Base-by-base conservation (phyloP, 768 basidiomycete genomes). In the Rhizopogon vinicolor region DNA sequence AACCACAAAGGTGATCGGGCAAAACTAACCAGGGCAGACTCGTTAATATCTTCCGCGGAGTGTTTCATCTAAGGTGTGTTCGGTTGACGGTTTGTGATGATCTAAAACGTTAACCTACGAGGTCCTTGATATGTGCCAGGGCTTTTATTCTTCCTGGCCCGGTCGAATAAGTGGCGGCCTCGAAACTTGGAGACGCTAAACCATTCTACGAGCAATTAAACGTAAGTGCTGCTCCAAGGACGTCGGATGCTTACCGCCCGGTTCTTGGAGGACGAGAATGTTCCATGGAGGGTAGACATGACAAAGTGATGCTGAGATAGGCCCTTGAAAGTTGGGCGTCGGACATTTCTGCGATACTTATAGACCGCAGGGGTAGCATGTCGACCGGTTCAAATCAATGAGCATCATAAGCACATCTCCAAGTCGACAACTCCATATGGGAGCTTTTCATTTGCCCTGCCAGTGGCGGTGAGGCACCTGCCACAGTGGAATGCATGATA, bases 241-340 rank as follows among this genome's bases (percentile, higher is more conserved):
- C 18, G 31, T 33, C 22, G 12, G 0, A 9, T 14, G 55, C 69
- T 53, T 39, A 71, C 69, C 13, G 59, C 41, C 22, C 62, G 60
- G 50, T 59, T 62, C 54, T 45, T 67, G 40, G 58, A 64, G 3
- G 67, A 64, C 1, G 67, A 71, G 48, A 69, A 52, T 40, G 67
- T 53, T 57, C 67, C 59, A 48, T 41, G 62, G 58, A 69, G 58
- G 19, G 58, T 13, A 45, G 68, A 69, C 68, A 69, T 69, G 41
- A 33, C 53, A 53, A 51, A 37, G 37, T 9, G 41, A 41, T 41
- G 18, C 10, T 41, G n/a, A 18, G 5, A 10, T 41, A 12, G 19
- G 12, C 12, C 19, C 10, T 22, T 42, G 12, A 42, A 19, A 42
- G 41, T 12, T 22, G 19, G 6, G 19, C 19, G 19, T 22, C 41